Percentiles rank a stretch among this genome's conserved stretches.
phyloP scores from a whole-genome alignment of 257 asterid genomes.

The Solanum medicagineum region DNA sequence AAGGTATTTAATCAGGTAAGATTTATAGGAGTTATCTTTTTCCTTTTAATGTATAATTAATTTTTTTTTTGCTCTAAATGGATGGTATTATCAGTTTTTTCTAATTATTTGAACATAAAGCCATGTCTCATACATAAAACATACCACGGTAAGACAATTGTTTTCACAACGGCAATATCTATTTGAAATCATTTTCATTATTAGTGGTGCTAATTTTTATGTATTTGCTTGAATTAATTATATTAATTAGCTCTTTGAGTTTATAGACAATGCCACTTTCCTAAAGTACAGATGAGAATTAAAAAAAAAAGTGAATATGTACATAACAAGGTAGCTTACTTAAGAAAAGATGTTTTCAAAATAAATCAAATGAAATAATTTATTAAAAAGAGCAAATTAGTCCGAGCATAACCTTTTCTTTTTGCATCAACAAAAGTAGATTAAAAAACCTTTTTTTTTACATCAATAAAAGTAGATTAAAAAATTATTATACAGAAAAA shows the following conservation, averaged over 20 bases:
- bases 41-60: no score
- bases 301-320: not conserved
- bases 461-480: no score
- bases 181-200: not conserved
- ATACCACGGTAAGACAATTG: not conserved
- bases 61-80: no score
- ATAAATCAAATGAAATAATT: not conserved
- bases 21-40: no score
- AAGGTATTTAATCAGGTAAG: no score
- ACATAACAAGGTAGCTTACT: not conserved
- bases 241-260: not conserved
- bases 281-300: not conserved
- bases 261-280: not conserved
- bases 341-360: not conserved
- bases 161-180: not conserved
- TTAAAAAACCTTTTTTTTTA: no score
- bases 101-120: no score
- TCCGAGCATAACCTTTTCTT: no score
- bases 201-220: not conserved
- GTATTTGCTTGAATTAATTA: not conserved
- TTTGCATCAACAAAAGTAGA: no score
- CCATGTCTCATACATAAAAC: no score
- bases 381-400: not conserved
- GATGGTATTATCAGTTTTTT: no score
- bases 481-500: no score